These are phyloP conservation scores for Fusarium fujikuroi DNA, from an alignment of 2,329 filamentous ascomycete species.

Conservation along the genomic window DNA sequence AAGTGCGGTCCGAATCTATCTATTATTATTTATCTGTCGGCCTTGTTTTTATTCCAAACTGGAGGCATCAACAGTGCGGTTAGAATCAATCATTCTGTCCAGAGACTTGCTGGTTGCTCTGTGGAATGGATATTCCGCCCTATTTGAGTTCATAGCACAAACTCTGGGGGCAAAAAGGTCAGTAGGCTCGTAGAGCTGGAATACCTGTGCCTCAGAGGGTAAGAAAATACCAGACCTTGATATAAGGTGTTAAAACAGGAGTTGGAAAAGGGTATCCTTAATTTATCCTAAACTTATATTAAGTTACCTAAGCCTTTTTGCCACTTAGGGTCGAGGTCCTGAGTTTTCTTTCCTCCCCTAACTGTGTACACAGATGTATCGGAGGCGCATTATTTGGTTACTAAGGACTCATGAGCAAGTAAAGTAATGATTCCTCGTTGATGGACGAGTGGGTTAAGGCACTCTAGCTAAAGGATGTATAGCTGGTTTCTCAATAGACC, in stretches of 20 bases:
- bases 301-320: too few relatives aligned
- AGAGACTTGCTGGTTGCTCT: not conserved
- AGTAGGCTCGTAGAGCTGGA: not conserved
- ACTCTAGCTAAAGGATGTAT: slow-evolving; percentile 95
- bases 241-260: too few relatives aligned
- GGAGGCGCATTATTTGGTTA: slow-evolving; percentile 82
- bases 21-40: not conserved
- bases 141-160: not conserved
- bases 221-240: too few relatives aligned
- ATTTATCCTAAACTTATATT: too few relatives aligned
- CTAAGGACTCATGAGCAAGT: slow-evolving; percentile 72
- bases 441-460: slow-evolving; percentile 83
- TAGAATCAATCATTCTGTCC: not conserved
- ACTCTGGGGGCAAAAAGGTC: fast-evolving
- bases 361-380: slow-evolving; percentile 58
- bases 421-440: slow-evolving; percentile 80
- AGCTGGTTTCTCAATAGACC: slow-evolving; percentile 98
- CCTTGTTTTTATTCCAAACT: not conserved
- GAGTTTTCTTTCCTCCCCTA: too few relatives aligned
- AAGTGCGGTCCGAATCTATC: not conserved
- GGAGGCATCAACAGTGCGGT: not conserved
- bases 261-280: too few relatives aligned
- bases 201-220: fast-evolving
- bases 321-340: too few relatives aligned
- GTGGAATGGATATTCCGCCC: fast-evolving